Evolutionary conservation across 768 basidiomycete genomes (phyloP), one percentile per base, ranked within the genome.

Genomic region (Collybia sp.): DNA sequence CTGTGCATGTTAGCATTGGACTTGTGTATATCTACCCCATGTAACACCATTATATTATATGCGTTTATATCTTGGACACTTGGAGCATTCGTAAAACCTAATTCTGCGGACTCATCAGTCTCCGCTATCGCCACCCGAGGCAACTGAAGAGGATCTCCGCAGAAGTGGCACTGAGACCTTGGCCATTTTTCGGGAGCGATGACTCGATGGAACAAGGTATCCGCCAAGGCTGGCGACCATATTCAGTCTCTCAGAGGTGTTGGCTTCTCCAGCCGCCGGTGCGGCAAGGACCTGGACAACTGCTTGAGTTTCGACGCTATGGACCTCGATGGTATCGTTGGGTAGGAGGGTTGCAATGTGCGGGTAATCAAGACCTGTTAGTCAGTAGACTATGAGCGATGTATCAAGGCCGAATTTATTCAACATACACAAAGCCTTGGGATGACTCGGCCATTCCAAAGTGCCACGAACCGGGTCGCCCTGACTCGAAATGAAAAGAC

Each of bases 391-490:
- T 17, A n/a, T 36, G 36, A 20, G 20, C 5, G 42, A 31, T 17
- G 46, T 18, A 12, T 32, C 20, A 38, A 25, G n/a, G 35, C 32
- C 47, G 20, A 44, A 48, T 15, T 25, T 18, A n/a, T 17, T 39
- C 30, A 12, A 78, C 87, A 58, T 57, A 93, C 91, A 83, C 32
- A 92, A 68, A 15, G 82, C 76, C 17, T 80, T 67, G 0, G 93
- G 90, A 69, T 94, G 83, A 42, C 70, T 77, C 2, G 81, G 75
- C 90, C 92, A 96, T 58, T 91, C 79, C 37, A 96, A 67, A 1
- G 93, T 94, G 2, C 93, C 93, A 39, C 93, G 76, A 6, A 92
- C 84, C 4, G 94, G 92, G 62, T 95, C 93, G 0, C 92, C 93
- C 2, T 80, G 77, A 0, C 82, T 79, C 12, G 79, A 90, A 52